Evolutionary conservation across 768 basidiomycete genomes (phyloP), one percentile per base, ranked within the genome.

Genomic region (Pilatotrama ljubarskyi): DNA sequence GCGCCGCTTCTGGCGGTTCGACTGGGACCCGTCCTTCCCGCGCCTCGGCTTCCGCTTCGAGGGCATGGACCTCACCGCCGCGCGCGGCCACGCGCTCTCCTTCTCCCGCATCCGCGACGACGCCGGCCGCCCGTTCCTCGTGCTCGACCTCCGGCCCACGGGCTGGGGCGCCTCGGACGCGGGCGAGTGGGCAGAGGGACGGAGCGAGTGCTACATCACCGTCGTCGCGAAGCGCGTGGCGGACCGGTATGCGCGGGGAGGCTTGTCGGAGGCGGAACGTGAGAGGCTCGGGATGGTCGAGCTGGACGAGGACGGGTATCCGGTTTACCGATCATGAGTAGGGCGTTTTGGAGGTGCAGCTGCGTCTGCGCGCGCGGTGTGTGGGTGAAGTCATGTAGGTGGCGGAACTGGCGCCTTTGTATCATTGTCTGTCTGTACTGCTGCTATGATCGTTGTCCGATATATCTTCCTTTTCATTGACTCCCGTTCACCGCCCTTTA

Each of bases 1-100:
- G 17, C 47, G 47, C 25, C 41, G 54, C 49, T 51, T 50, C 55
- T 61, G 60, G 60, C 60, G 60, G 20, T 56, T 61, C 60, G 54
- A 61, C 50, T 61, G 60, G 60, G 55, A 61, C 50, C 41, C 37
- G 35, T 38, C 54, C 36, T 55, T 57, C 55, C 60, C 60, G n/a
- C 60, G 54, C 9, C 50, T 61, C 25, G 60, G 60, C 22, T 61
- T 56, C 55, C 60, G 50, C 55, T 56, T 61, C 60, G 60, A 61
- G 43, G 60, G 60, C 54, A 55, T 56, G 54, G 60, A 61, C 55
- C 37, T 61, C 49, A 56, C 55, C 49, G 53, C 49, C 22, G n/a
- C 20, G 18, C 44, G 41, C 43, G 60, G 55, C 14, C 60, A 61
- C 60, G 44, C 55, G 43, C 60, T 61, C 49, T 51, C 60, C 42